Conservation (phyloP, 306 rosid species). For the Begonia masoniana region DNA sequence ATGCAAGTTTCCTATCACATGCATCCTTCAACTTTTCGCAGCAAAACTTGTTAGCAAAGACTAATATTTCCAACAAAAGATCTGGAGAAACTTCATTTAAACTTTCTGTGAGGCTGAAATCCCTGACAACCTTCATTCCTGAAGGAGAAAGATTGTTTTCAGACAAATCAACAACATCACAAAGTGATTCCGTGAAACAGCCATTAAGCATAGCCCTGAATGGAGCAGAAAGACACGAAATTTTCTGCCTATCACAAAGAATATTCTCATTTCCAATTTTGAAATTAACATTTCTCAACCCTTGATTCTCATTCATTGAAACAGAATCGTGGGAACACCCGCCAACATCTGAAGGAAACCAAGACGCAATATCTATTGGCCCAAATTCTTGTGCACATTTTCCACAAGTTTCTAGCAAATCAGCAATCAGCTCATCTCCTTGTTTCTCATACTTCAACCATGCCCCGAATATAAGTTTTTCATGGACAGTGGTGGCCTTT, state of each 20-base stretch:
- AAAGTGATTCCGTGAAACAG: slow-evolving; percentile 61
- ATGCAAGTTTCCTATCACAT: slow-evolving; percentile 71
- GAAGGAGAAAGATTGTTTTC: slow-evolving; percentile 59
- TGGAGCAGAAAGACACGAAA: slow-evolving; percentile 74
- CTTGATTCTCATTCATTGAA: slow-evolving; percentile 33
- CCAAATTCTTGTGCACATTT: slow-evolving; percentile 67
- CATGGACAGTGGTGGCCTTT: slow-evolving; percentile 59
- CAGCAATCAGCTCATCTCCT: slow-evolving; percentile 65
- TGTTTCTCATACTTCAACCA: slow-evolving; percentile 87
- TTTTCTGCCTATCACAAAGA: slow-evolving; percentile 65
- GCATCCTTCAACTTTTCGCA: slow-evolving; percentile 69
- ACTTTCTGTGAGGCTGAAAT: slow-evolving; percentile 48
- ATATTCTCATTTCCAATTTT: slow-evolving; percentile 56
- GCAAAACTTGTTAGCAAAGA: slow-evolving; percentile 69
- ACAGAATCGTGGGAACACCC: slow-evolving; percentile 26
- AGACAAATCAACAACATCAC: slow-evolving; percentile 67
- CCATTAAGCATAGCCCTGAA: slow-evolving; percentile 88
- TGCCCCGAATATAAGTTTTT: slow-evolving; percentile 75
- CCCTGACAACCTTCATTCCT: slow-evolving; percentile 59
- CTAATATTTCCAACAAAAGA: slow-evolving; percentile 67
- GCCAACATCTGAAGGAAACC: slow-evolving; percentile 28
- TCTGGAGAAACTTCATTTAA: slow-evolving; percentile 44
- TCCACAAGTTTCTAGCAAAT: slow-evolving; percentile 51
- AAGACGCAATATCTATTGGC: slow-evolving; percentile 43
- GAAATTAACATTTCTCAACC: slow-evolving; percentile 37